phyloP scores from a whole-genome alignment of 129 eudicot genomes.

The Cynara cardunculus region DNA sequence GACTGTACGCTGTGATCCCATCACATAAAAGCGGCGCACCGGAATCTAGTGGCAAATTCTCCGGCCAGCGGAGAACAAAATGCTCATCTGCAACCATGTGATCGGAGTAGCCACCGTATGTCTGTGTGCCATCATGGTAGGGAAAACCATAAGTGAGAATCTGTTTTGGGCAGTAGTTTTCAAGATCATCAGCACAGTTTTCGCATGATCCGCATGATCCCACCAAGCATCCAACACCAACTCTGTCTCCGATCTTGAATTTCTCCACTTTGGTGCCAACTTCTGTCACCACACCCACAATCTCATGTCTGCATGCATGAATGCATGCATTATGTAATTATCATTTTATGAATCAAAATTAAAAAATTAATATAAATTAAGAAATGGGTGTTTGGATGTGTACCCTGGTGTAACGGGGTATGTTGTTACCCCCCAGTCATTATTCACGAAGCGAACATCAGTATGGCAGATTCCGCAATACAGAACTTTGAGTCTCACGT shows the following conservation, averaged over 20 bases:
- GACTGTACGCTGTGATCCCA: conserved; percentile 55
- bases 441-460: conserved; percentile 47
- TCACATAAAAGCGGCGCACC: conserved; percentile 67
- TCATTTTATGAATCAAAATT: neutral
- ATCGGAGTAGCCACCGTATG: conserved; percentile 65
- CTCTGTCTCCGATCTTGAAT: conserved; percentile 66
- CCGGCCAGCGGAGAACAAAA: conserved; percentile 48
- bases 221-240: conserved; percentile 73
- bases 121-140: conserved; percentile 43
- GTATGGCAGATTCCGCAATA: conserved; percentile 39
- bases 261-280: conserved; percentile 66
- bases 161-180: conserved; percentile 48
- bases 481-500: conserved; percentile 26
- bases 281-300: conserved; percentile 66
- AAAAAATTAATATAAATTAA: neutral
- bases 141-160: conserved; percentile 22
- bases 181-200: conserved; percentile 34
- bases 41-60: conserved; percentile 46
- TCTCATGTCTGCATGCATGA: conserved; percentile 65
- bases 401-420: conserved; percentile 38
- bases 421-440: conserved; percentile 37
- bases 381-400: neutral
- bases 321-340: neutral
- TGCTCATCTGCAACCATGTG: conserved; percentile 52
- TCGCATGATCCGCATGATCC: conserved; percentile 61